Conservation (phyloP, 805 yeast genomes). For the Metschnikowia baotianmanensis region DNA sequence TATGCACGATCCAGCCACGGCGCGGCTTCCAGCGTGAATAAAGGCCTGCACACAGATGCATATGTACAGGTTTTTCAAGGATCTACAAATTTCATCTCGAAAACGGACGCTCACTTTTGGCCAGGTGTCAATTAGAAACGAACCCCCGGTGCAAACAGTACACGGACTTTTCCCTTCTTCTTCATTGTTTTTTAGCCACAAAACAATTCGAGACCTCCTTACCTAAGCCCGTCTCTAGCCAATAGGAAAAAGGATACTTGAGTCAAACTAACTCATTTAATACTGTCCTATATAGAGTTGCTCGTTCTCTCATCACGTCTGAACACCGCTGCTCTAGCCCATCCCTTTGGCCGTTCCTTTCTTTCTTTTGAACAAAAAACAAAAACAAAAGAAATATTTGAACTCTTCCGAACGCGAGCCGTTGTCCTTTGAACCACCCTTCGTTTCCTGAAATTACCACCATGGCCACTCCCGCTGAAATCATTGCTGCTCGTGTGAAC, state of each 20-base stretch:
- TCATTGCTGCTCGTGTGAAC: slow-evolving; percentile 45
- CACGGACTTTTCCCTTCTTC: slow-evolving; percentile 2
- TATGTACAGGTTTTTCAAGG: slow-evolving; percentile 1
- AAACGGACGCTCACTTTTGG: slow-evolving; percentile 8
- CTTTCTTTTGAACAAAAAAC: neutral
- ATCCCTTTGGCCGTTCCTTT: too few relatives aligned
- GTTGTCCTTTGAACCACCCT: slow-evolving; percentile 4
- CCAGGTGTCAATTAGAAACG: slow-evolving; percentile 6
- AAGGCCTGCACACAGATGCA: neutral
- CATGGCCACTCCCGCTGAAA: slow-evolving; percentile 49
- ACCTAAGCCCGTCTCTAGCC: neutral
- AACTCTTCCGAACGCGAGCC: neutral
- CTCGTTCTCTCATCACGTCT: too few relatives aligned
- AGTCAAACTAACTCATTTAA: too few relatives aligned
- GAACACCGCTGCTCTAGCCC: too few relatives aligned
- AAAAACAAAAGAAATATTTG: neutral
- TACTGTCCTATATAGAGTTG: too few relatives aligned
- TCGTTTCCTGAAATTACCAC: slow-evolving; percentile 6
- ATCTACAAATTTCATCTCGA: slow-evolving; percentile 4
- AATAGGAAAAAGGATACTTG: too few relatives aligned
- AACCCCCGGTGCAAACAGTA: neutral
- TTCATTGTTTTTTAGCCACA: neutral
- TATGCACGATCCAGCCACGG: neutral
- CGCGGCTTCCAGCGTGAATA: neutral
- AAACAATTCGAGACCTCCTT: neutral